Evolutionary conservation across 805 yeast genomes (phyloP).

Genomic region (Starmerella sp.): DNA sequence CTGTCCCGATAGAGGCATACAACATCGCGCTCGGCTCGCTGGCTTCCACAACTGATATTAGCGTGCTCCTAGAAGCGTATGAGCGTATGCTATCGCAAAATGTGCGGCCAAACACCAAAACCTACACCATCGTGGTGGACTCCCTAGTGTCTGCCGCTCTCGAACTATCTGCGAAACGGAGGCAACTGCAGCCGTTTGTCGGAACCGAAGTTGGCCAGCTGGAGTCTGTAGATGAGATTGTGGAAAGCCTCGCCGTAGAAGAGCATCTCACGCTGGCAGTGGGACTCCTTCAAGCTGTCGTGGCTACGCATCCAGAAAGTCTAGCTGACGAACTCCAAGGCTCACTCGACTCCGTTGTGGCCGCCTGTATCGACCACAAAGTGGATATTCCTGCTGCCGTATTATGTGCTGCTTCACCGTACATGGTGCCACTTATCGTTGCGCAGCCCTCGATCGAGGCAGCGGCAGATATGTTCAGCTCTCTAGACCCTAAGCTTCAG

Average conservation of each 20-base stretch:
- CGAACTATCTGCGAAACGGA: neutral
- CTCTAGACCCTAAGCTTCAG: conserved; percentile 7
- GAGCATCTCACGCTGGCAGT: conserved; percentile 21
- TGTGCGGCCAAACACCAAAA: conserved; percentile 23
- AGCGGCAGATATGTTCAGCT: conserved; percentile 9
- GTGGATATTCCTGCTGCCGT: conserved; percentile 9
- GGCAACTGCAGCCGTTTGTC: conserved; percentile 8
- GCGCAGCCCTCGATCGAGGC: conserved; percentile 5
- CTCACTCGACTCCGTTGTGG: conserved; percentile 12
- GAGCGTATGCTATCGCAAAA: conserved; percentile 22
- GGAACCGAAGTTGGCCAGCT: conserved; percentile 16
- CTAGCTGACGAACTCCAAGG: conserved; percentile 2
- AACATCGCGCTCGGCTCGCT: conserved; percentile 22
- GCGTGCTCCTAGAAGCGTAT: conserved; percentile 25
- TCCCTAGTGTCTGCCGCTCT: conserved; percentile 22
- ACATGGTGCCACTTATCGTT: neutral
- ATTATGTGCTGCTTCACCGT: neutral
- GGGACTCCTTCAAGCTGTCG: conserved; percentile 14
- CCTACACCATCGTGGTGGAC: conserved; percentile 24
- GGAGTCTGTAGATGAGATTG: conserved; percentile 25
- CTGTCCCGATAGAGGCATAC: conserved; percentile 21
- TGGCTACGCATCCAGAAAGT: conserved; percentile 2
- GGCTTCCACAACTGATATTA: conserved; percentile 19
- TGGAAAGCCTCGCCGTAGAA: conserved; percentile 18
- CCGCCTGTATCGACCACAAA: conserved; percentile 6